phyloP scores from a whole-genome alignment of 2,329 filamentous ascomycete genomes.

The Bisporella sp. region DNA sequence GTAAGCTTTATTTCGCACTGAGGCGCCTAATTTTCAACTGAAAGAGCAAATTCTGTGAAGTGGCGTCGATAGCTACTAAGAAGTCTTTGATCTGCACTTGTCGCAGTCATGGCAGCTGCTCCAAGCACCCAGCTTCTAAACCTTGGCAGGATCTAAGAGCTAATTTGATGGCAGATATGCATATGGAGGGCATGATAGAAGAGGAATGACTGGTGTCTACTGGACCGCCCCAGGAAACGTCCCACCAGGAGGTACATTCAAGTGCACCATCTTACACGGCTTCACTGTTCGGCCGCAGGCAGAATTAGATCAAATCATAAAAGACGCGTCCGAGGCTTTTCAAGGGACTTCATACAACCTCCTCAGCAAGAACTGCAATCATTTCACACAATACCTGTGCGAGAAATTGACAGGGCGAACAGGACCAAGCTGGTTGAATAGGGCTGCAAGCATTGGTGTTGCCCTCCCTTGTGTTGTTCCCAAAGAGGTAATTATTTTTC shows the following conservation, averaged over 20 bases:
- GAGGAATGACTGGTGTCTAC: constrained; percentile 70
- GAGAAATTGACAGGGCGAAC: constrained; percentile 62
- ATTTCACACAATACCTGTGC: constrained; percentile 75
- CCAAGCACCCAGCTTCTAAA: too few species aligned
- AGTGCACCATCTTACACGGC: constrained; percentile 68
- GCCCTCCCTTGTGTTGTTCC: constrained; percentile 78
- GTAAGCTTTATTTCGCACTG: too few species aligned
- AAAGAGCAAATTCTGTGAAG: too few species aligned
- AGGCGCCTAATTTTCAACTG: too few species aligned
- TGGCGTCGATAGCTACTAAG: too few species aligned
- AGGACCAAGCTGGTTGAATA: constrained; percentile 72
- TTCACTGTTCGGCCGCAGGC: constrained; percentile 63
- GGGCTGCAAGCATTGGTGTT: constrained; percentile 76
- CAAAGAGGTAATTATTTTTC: constrained; percentile 38
- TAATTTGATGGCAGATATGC: constrained; percentile 46
- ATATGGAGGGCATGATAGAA: constrained; percentile 72
- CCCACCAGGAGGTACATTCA: constrained; percentile 73
- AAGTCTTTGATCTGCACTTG: too few species aligned
- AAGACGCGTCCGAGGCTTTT: constrained; percentile 63
- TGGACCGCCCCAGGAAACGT: constrained; percentile 68
- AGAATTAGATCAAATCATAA: constrained; percentile 67
- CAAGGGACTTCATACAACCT: constrained; percentile 73
- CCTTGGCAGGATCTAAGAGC: too few species aligned
- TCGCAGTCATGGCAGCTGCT: too few species aligned
- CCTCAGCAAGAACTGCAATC: constrained; percentile 80